A percentile compares a stretch with the other conserved stretches of the same genome.
These are phyloP conservation scores for Aphanoascus verrucosus DNA, from an alignment of 2,329 filamentous ascomycete species.

Conservation along the genomic window DNA sequence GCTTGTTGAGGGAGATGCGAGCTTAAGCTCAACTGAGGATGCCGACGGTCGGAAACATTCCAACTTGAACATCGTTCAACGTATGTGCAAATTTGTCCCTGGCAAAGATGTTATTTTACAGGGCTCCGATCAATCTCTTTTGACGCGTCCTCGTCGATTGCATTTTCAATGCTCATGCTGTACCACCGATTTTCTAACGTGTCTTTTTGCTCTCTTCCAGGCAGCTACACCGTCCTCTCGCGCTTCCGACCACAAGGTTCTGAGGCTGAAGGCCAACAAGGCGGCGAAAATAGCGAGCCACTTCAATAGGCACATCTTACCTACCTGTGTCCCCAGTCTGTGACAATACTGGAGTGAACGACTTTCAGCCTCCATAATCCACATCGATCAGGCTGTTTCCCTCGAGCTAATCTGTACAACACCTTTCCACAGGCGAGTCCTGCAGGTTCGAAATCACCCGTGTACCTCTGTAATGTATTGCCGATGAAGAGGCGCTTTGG, in stretches of 20 bases:
- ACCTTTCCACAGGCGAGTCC: neutral
- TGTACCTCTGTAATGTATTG: neutral
- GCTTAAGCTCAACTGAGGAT: conserved; percentile 56
- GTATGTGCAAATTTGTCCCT: conserved; percentile 43
- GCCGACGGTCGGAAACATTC: conserved; percentile 55
- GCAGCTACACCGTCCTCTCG: neutral
- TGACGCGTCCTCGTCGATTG: neutral
- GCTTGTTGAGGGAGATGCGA: conserved; percentile 72
- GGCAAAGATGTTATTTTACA: neutral
- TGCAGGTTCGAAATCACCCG: neutral
- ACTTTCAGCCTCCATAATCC: too few relatives aligned
- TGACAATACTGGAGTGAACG: neutral
- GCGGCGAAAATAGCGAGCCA: neutral
- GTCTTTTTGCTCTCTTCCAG: neutral
- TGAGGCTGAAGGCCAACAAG: neutral
- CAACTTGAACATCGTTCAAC: conserved; percentile 62
- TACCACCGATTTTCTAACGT: neutral
- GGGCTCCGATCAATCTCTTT: neutral
- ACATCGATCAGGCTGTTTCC: too few relatives aligned
- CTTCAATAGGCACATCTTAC: neutral
- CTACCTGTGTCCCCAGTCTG: neutral
- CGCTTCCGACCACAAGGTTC: neutral
- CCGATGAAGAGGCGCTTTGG: neutral
- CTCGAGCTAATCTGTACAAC: neutral
- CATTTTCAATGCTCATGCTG: neutral